Conservation (phyloP, 192 early-diverging fungal genomes). For the Backusella tuberculispora region DNA sequence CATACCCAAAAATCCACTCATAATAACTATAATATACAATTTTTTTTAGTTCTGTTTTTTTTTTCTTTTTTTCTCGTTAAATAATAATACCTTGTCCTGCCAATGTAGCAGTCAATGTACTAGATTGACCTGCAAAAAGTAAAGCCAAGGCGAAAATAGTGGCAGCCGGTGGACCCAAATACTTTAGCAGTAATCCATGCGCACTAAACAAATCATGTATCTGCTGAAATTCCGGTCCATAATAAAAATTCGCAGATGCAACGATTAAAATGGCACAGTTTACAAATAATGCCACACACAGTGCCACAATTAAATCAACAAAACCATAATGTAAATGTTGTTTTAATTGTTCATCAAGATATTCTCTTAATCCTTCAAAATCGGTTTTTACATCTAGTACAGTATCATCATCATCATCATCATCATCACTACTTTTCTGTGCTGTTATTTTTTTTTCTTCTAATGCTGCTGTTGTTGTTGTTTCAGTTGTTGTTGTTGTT, state of each 20-base stretch:
- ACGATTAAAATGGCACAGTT: constrained; percentile 83
- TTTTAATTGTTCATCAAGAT: constrained; percentile 13
- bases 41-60: background rate
- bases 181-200: constrained; percentile 55
- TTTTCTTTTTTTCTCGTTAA: background rate
- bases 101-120: constrained; percentile 81
- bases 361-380: constrained; percentile 12
- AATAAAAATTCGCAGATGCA: constrained; percentile 72
- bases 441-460: too few species aligned
- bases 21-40: constrained; percentile 54
- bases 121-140: constrained; percentile 76
- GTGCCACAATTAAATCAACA: constrained; percentile 68
- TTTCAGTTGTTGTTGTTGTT: background rate
- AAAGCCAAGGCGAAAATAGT: constrained; percentile 77
- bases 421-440: background rate
- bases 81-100: constrained; percentile 62
- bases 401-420: background rate
- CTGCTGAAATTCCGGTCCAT: constrained; percentile 36
- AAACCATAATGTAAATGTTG: constrained; percentile 50
- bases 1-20: constrained; percentile 76
- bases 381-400: background rate
- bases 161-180: constrained; percentile 66
- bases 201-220: constrained; percentile 73
- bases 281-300: constrained; percentile 74
- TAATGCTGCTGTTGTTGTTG: background rate